Base-by-base conservation (phyloP, 768 basidiomycete genomes). In the Pulveroboletus frians region DNA sequence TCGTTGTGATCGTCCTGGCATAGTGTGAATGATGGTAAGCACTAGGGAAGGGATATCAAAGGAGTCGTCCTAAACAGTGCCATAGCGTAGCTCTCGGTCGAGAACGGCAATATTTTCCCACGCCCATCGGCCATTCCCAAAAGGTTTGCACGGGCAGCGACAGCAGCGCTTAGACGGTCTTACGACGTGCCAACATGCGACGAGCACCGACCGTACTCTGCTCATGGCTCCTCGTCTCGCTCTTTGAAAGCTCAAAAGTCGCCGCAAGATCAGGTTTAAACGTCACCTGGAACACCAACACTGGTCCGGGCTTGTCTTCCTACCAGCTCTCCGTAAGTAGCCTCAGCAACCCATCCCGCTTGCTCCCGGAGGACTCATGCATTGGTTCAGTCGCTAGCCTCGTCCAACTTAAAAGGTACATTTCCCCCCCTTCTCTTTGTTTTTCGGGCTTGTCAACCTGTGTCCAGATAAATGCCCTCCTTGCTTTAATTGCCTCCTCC, bases 401-500 rank as follows among this genome's bases (percentile, higher is more conserved):
- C 61, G 31, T 50, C 62, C 30, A 40, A 50, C 38, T 45, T 27
- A 30, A 55, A 21, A 53, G 54, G 66, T 64, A 3, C 7, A n/a
- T 42, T 20, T 41, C 23, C 31, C 18, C 2, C 6, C 9, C 5
- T 18, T 14, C 9, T 21, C 10, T 9, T 9, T 5, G 9, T 17
- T 23, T 30, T 17, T 15, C 10, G 29, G 6, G 14, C 17, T 32
- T 44, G 23, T 35, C 43, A 4, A 49, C 9, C 3, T 36, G 3
- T 17, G 13, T 35, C 1, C 20, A 83, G 81, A 73, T 26, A 73
- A 79, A 67, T 90, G 88, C 54, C 88, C 88, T 7, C 87, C 87
- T 4, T 97, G 94, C 69, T 99, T 99, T 76, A 98, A 99, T 68
- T 99, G 95, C 66, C 76, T 92, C 47, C 75, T 99, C 14, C 92